A percentile compares a stretch with the other conserved stretches of the same genome.
These are phyloP conservation scores for Amborella trichopoda DNA, from an alignment of 164 flowering plant species.

Conservation along the genomic window DNA sequence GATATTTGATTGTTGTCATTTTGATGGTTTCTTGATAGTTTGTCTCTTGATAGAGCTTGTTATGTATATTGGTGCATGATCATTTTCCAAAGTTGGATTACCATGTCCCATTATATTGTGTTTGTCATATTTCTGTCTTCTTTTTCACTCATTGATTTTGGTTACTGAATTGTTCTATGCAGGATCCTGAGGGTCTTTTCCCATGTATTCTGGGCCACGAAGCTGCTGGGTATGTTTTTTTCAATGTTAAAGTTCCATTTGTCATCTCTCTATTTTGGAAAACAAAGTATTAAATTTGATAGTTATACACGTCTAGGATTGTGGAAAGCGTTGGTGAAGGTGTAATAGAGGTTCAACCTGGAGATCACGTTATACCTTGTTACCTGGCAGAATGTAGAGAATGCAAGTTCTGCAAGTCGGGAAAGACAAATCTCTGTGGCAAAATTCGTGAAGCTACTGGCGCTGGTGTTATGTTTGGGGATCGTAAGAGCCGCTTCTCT, in stretches of 20 bases:
- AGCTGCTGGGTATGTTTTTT: conserved; percentile 97
- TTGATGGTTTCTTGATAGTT: no score
- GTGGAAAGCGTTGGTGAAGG: conserved; percentile 99
- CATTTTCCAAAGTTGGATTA: no score
- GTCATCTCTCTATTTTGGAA: no score
- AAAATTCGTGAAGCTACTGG: conserved; percentile 92
- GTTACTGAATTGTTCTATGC: conserved; percentile 10
- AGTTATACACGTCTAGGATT: conserved; percentile 45
- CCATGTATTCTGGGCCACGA: conserved; percentile 99
- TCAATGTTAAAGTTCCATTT: no score
- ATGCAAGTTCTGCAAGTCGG: conserved; percentile 96
- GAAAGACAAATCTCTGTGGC: conserved; percentile 97
- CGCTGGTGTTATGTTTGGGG: conserved; percentile 89
- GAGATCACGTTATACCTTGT: conserved; percentile 96
- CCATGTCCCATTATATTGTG: no score
- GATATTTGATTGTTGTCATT: no score
- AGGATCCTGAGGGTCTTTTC: conserved; percentile 99
- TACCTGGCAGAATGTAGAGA: conserved; percentile 95
- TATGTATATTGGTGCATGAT: no score
- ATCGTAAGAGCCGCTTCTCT: conserved; percentile 88
- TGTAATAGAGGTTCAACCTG: conserved; percentile 91
- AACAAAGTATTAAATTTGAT: no score
- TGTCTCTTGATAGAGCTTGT: no score
- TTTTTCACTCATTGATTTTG: no score
- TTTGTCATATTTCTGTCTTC: no score